Evolutionary conservation across 2,329 filamentous ascomycete genomes (phyloP), one percentile per base, ranked within the genome.

Genomic region (Penicillium sclerotigenum): DNA sequence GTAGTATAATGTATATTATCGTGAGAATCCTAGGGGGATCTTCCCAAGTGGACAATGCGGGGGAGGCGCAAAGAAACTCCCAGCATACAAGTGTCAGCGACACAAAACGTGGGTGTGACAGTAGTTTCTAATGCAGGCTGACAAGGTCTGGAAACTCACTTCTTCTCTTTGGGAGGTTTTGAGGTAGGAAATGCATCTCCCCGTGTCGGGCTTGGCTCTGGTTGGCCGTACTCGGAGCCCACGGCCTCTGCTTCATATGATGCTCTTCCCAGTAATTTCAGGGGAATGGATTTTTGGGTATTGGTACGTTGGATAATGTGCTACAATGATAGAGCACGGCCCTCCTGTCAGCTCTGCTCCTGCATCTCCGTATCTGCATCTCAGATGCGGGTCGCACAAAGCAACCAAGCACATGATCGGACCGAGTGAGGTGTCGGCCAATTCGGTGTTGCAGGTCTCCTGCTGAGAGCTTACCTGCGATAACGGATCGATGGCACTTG

Each of bases 221-320:
- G 59, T 51, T 62, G 63, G 58, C 61, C 67, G 37, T 61, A 60
- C 26, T 76, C 75, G 37, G 69, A 68, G 54, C 68, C 68, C 52
- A 71, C 71, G 47, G 73, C 69, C 54, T 77, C 75, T 59, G 70
- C 71, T 59, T 79, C 75, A 54, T 73, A 70, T 46, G 73, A 71
- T n/a, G 72, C 69, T 52, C 70, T 71, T 20, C 73, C 68, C 20
- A 76, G 70, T 47, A 73, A 56, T 60, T 72, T 78, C 28, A 73
- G 59, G 10, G 83, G 78, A 51, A 85, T 81, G 9, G 83, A 80
- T 51, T 79, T 79, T 53, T 84, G 80, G 40, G 86, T 87, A 66
- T 85, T 87, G 52, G 86, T 88, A 63, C 87, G 83, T 67, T 86
- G 81, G 51, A 89, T 77, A 43, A 87, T 87, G 65, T 86, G 83